Evolutionary conservation across 225 moss, liverwort and hornwort genomes (phyloP).

Genomic region (Straminergon stramineum): DNA sequence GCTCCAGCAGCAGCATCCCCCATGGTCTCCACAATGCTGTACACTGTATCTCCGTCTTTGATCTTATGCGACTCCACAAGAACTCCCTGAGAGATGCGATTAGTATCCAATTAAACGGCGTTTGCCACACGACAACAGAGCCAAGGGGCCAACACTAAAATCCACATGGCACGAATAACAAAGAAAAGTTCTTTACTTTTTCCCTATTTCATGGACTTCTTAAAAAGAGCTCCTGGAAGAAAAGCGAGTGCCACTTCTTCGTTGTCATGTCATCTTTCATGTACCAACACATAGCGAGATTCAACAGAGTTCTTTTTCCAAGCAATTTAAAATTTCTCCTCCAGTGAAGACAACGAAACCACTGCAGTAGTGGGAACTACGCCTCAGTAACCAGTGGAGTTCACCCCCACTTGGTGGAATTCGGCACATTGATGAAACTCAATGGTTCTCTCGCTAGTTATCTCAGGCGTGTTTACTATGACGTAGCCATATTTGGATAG

Average conservation of each 20-base stretch:
- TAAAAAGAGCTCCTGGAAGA: background rate
- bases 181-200: background rate
- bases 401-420: background rate
- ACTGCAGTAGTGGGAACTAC: background rate
- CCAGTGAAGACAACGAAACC: background rate
- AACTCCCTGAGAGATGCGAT: conserved; percentile 59
- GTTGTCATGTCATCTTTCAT: background rate
- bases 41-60: conserved; percentile 69
- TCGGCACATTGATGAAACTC: background rate
- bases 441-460: background rate
- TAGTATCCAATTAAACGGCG: background rate
- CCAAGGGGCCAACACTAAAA: background rate
- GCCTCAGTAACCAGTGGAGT: too few relatives aligned
- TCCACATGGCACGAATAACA: background rate
- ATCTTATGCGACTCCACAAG: conserved; percentile 71
- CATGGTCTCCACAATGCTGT: conserved; percentile 87
- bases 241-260: background rate
- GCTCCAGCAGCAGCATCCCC: conserved; percentile 51
- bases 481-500: background rate
- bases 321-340: background rate
- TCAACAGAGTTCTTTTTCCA: background rate
- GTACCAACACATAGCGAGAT: background rate
- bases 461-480: background rate
- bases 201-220: background rate
- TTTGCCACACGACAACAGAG: background rate